phyloP scores from a whole-genome alignment of 1,139 yeast species.

The Citeromyces hawaiiensis region DNA sequence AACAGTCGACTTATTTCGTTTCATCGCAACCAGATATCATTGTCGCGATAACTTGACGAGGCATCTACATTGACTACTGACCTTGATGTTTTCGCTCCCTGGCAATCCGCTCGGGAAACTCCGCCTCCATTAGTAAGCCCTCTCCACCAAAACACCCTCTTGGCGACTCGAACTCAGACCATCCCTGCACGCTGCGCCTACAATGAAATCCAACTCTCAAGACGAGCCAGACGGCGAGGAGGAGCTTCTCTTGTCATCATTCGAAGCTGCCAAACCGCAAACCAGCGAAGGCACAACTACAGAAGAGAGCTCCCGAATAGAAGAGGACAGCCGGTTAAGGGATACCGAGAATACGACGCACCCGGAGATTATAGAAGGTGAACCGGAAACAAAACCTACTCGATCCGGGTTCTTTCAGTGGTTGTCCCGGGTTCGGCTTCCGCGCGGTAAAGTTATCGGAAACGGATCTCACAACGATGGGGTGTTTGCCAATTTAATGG shows the following conservation, averaged over 20 bases:
- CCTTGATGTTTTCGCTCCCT: too few species aligned
- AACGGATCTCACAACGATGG: constrained; percentile 63
- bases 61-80: too few species aligned
- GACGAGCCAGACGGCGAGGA: neutral
- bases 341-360: neutral
- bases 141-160: too few species aligned
- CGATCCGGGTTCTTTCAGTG: neutral
- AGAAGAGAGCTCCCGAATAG: neutral
- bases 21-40: too few species aligned
- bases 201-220: neutral
- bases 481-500: constrained; percentile 81
- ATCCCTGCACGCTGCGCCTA: neutral
- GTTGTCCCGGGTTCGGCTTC: constrained; percentile 1
- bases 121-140: too few species aligned
- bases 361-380: neutral
- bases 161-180: too few species aligned
- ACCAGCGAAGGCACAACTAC: neutral
- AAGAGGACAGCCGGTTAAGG: neutral
- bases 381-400: neutral
- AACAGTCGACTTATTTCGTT: too few species aligned
- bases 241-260: neutral
- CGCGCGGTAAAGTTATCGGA: constrained; percentile 15
- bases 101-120: too few species aligned
- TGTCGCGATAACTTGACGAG: too few species aligned
- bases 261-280: neutral